Evolutionary conservation across 768 basidiomycete genomes (phyloP), one percentile per base, ranked within the genome.

Genomic region (Leccinum disarticulatum): DNA sequence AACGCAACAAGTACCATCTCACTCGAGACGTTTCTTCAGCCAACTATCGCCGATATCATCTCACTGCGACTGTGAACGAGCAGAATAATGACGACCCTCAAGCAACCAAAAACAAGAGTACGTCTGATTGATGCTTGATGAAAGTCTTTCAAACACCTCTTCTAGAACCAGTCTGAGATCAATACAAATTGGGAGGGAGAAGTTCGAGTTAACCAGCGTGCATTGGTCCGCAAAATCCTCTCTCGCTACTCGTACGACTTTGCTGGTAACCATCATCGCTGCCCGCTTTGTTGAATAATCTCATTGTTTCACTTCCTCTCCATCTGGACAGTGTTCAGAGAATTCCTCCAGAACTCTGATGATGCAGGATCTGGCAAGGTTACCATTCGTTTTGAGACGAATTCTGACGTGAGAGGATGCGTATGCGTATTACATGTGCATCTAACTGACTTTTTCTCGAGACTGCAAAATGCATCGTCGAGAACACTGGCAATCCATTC

Each of bases 301-400:
- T 25, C 8, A 6, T 46, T n/a, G 10, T 15, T 15, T 30, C 41
- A 6, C 31, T 52, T 19, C 31, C 27, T 41, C 17, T 33, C 14
- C 58, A 80, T 83, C 87, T 48, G 85, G 84, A 58, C 73, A 95
- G 56, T 95, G 97, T 2, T 52, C 13, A 31, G 51, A 35, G 51
- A 52, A n/a, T 31, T 52, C 13, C 51, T 52, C 19, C 51, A 35
- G 7, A 52, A 52, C 19, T 33, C 51, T 6, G 51, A 52, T 11
- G 51, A 52, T 33, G 51, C 51, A 11, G 86, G 83, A 52, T 85
- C 90, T 4, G 82, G 78, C 51, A 76, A 80, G 14, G 91, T 87
- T 8, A 87, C 93, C 73, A 90, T 94, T 52, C 82, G 79, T 52
- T 93, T 94, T 61, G 82, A 90, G 68, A 91, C n/a, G 50, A 3